Percentiles rank a stretch among this genome's conserved stretches.
Evolutionary conservation across 495 filamentous ascomycete species (phyloP).

Genomic region (Saxispiralis lemnorum): DNA sequence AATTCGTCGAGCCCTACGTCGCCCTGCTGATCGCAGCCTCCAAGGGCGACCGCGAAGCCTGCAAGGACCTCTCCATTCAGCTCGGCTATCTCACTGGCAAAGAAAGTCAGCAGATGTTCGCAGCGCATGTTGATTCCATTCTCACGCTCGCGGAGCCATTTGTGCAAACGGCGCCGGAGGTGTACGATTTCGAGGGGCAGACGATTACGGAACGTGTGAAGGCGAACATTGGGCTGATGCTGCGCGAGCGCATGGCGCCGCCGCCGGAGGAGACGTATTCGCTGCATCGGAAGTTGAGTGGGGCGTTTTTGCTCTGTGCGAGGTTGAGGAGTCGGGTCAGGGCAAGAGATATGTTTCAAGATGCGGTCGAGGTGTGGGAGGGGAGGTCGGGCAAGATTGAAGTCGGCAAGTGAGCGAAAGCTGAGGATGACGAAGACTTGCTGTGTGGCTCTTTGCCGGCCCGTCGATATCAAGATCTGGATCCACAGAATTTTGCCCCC

Average conservation of each 20-base stretch:
- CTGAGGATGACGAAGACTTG: too few species aligned
- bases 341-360: conserved; percentile 66
- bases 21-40: conserved; percentile 60
- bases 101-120: conserved; percentile 64
- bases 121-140: conserved; percentile 70
- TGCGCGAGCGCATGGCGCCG: conserved; percentile 68
- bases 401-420: background rate
- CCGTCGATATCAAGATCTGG: too few species aligned
- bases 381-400: conserved; percentile 5
- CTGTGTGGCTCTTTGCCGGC: too few species aligned
- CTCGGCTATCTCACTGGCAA: conserved; percentile 86
- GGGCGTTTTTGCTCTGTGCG: conserved; percentile 85
- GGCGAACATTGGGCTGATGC: conserved; percentile 75
- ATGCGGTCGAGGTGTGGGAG: conserved; percentile 37
- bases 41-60: conserved; percentile 40
- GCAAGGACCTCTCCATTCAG: conserved; percentile 53
- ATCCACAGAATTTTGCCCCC: too few species aligned
- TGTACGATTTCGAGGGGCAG: conserved; percentile 86
- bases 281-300: conserved; percentile 86
- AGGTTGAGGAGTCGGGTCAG: conserved; percentile 61
- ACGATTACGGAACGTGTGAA: conserved; percentile 89
- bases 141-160: conserved; percentile 88
- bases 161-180: conserved; percentile 48
- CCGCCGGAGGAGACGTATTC: conserved; percentile 97
- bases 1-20: conserved; percentile 67